Conservation (phyloP, 176 grass and related monocot species). For the Eragrostis curvula region DNA sequence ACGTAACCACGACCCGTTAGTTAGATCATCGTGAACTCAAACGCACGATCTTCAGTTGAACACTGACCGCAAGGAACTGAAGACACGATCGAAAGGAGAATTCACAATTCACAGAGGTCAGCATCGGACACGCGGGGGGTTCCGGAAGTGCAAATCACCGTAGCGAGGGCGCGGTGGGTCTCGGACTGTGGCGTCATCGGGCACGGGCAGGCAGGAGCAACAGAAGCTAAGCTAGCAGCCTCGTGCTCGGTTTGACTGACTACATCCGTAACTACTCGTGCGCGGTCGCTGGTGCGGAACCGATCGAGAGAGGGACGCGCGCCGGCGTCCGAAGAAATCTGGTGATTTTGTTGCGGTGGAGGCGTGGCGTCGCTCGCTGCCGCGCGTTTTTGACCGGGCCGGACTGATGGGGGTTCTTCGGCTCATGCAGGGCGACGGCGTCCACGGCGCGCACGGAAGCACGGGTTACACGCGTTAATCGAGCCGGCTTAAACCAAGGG, state of each 20-base stretch:
- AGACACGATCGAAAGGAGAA: no score
- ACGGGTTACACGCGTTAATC: conserved; percentile 9
- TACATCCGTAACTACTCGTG: no score
- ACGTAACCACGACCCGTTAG: neutral
- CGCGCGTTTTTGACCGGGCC: neutral
- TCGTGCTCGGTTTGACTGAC: conserved; percentile 4
- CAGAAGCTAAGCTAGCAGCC: no score
- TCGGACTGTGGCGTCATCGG: neutral
- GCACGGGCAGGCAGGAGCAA: neutral
- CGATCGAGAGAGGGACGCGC: neutral
- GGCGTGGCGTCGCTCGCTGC: neutral
- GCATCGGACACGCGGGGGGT: neutral
- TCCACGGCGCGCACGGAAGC: neutral
- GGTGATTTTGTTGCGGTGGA: neutral
- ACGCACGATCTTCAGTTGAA: neutral
- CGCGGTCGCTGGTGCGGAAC: neutral
- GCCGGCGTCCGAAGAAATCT: neutral
- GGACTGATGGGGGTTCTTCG: no score
- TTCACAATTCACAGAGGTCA: neutral
- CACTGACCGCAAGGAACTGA: neutral
- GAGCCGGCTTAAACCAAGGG: neutral
- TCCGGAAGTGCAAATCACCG: neutral
- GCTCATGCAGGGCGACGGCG: neutral
- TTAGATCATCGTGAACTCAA: neutral
- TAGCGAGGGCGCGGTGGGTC: neutral